Evolutionary conservation across 305 asterid genomes (phyloP), one percentile per base, ranked within the genome.

Genomic region (Stenogyne calaminthoides): DNA sequence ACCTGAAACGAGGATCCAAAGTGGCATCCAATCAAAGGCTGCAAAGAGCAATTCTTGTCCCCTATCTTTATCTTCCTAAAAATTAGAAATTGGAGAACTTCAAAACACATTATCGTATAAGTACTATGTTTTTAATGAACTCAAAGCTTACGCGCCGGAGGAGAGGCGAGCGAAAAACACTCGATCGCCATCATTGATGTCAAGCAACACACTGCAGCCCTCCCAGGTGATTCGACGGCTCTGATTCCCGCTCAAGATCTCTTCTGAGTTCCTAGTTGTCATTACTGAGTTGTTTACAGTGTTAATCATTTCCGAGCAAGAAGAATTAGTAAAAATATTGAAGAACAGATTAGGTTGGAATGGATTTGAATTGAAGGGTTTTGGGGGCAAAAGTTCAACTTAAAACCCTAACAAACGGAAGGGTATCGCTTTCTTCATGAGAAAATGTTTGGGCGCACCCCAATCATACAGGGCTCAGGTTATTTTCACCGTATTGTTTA

Each of bases 151-250:
- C 99, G 97, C 83, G 80, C 93, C 90, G 36, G 86, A 60, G 1
- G 95, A 91, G 70, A 91, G 95, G 67, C 97, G 98, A 77, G 97
- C 90, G 60, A 91, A 93, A 77, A 91, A 93, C 83, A 91, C 82
- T 9, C 97, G 86, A 74, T 91, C 97, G 15, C 98, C 98, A 55
- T 89, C 96, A 68, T 94, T 94, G 80, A 91, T 86, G 82, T 94
- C 98, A 9, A 94, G 97, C 92, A 94, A 85, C 51, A 91, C 97
- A 72, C 88, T 94, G 81, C 97, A 91, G 29, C 98, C 97, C 70
- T 91, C 97, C 95, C 95, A 91, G 25, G 99, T 91, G 74, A 87
- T 75, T 83, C 97, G 85, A 51, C 78, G 79, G 76, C 76, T 85
- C 39, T 60, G 80, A 62, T 63, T 84, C 20, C 69, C 73, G 37